Evolutionary conservation across 768 basidiomycete species (phyloP).

Genomic region (Suillus americanus): DNA sequence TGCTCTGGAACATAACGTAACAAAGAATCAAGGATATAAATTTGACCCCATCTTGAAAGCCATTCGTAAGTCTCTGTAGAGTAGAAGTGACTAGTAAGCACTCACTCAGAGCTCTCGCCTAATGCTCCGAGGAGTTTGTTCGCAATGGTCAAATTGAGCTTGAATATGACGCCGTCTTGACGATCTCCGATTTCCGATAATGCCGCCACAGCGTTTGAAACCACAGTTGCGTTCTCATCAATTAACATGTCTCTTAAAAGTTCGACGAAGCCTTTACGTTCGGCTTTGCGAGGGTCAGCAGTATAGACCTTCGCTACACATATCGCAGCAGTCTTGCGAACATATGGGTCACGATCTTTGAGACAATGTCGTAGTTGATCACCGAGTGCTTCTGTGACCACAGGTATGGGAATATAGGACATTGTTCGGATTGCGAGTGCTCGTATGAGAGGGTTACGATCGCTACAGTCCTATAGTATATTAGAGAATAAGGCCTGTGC

Average conservation of each 20-base stretch:
- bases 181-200: constrained; percentile 96
- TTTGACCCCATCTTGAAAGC: constrained; percentile 88
- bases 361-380: constrained; percentile 92
- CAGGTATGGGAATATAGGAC: constrained; percentile 95
- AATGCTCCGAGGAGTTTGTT: constrained; percentile 90
- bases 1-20: constrained; percentile 91
- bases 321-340: constrained; percentile 97
- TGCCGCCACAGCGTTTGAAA: constrained; percentile 95
- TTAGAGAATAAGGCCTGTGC: constrained; percentile 8
- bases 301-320: constrained; percentile 95
- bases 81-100: constrained; percentile 21
- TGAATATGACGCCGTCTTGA: constrained; percentile 91
- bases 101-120: constrained; percentile 96
- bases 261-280: constrained; percentile 88
- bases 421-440: constrained; percentile 98
- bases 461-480: constrained; percentile 79
- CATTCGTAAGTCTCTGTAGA: constrained; percentile 11
- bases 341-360: constrained; percentile 95
- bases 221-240: constrained; percentile 94
- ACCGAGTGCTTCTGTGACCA: constrained; percentile 79
- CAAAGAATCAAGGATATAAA: constrained; percentile 94
- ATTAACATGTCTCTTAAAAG: constrained; percentile 89
- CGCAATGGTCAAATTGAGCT: constrained; percentile 82
- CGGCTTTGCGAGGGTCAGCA: constrained; percentile 83
- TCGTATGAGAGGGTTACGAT: constrained; percentile 94